Evolutionary conservation across 805 yeast species (phyloP).

Genomic region (Zygosaccharomyces rouxii): DNA sequence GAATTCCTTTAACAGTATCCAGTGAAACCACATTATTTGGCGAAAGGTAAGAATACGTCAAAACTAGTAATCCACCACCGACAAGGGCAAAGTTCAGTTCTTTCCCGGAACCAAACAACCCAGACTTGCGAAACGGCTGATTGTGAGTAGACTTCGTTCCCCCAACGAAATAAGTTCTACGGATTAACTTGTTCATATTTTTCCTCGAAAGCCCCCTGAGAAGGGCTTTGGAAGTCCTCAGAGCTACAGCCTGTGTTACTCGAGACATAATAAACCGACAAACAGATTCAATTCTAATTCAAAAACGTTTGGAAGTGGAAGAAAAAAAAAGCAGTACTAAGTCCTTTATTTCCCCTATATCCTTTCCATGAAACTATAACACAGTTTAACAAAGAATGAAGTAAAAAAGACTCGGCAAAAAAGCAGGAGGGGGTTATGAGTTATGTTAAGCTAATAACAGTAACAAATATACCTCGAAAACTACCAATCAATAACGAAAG

Average conservation of each 20-base stretch:
- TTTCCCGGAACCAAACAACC: conserved; percentile 8
- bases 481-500: not conserved
- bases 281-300: not conserved
- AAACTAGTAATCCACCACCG: conserved; percentile 18
- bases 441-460: too few species aligned
- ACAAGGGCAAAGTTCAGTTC: conserved; percentile 14
- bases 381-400: not conserved
- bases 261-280: conserved; percentile 10
- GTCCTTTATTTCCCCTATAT: not conserved
- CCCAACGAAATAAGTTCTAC: conserved; percentile 15
- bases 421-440: too few species aligned
- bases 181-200: conserved; percentile 15
- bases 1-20: conserved; percentile 29
- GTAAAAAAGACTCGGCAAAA: not conserved
- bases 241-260: conserved; percentile 14
- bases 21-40: conserved; percentile 19
- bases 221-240: conserved; percentile 17
- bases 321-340: not conserved
- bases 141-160: conserved; percentile 1
- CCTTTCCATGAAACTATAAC: not conserved
- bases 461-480: not conserved
- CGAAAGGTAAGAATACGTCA: conserved; percentile 19
- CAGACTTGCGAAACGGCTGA: conserved; percentile 3
- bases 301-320: not conserved
- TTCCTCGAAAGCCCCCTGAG: conserved; percentile 18